Percentiles rank a stretch among this genome's conserved stretches.
phyloP scores from a whole-genome alignment of 2,329 filamentous ascomycete genomes.

The Epichloe aotearoae region DNA sequence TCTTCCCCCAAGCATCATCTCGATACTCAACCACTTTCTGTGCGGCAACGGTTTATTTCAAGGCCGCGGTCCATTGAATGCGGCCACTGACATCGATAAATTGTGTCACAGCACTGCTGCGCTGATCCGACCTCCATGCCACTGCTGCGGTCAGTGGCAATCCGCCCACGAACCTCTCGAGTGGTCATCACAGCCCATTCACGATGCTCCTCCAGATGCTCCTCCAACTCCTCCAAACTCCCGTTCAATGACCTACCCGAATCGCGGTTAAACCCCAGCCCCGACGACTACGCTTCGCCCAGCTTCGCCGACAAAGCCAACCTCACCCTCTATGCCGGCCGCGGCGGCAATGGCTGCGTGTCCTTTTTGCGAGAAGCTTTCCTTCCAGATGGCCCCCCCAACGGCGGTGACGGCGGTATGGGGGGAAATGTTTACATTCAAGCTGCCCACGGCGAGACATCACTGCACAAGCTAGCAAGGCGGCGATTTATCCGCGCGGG shows the following conservation, averaged over 20 bases:
- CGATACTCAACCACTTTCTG: background rate
- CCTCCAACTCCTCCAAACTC: conserved; percentile 12
- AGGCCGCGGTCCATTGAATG: too few species aligned
- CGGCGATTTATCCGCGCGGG: conserved; percentile 62
- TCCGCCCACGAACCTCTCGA: conserved; percentile 2
- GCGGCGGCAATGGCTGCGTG: conserved; percentile 83
- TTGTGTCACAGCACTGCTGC: too few species aligned
- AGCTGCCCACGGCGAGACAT: conserved; percentile 80
- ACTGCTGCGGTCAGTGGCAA: conserved; percentile 2
- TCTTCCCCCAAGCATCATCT: background rate
- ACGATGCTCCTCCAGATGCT: conserved; percentile 2
- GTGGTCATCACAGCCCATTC: background rate
- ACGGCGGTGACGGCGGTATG: conserved; percentile 86
- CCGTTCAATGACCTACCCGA: conserved; percentile 25
- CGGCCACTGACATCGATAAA: too few species aligned
- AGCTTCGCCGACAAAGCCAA: conserved; percentile 80
- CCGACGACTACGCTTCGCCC: conserved; percentile 70
- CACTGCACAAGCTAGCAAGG: conserved; percentile 78
- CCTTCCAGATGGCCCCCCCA: conserved; percentile 75
- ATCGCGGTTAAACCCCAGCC: conserved; percentile 63
- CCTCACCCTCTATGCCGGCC: conserved; percentile 63
- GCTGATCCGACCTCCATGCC: conserved; percentile 3
- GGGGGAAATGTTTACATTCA: conserved; percentile 98
- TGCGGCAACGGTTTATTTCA: too few species aligned
- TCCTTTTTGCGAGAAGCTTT: conserved; percentile 90